phyloP scores from a whole-genome alignment of 2,329 filamentous ascomycete genomes.

The Pseudopithomyces chartarum region DNA sequence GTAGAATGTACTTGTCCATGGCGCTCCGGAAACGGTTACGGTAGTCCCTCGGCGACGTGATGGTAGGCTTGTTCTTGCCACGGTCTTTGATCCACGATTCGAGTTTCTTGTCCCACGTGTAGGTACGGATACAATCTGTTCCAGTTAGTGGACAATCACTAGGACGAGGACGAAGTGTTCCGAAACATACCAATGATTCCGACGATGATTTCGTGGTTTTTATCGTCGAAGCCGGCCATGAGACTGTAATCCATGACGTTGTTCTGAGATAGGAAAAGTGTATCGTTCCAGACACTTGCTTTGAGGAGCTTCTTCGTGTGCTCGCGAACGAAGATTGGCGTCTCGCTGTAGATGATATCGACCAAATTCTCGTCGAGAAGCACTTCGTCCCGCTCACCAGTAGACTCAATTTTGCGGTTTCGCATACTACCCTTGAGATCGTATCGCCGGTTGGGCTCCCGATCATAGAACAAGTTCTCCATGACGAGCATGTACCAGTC shows the following conservation, averaged over 20 bases:
- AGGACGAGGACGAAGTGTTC: background rate
- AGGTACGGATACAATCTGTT: constrained; percentile 89
- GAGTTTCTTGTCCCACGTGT: constrained; percentile 99
- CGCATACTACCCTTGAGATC: constrained; percentile 98
- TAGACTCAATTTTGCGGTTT: constrained; percentile 95
- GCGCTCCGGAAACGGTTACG: constrained; percentile 94
- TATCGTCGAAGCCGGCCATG: constrained; percentile 97
- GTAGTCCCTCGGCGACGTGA: constrained; percentile 97
- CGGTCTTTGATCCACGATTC: constrained; percentile 99
- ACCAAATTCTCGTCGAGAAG: constrained; percentile 98
- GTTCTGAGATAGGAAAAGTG: constrained; percentile 88
- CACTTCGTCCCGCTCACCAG: constrained; percentile 94
- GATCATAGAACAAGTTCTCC: constrained; percentile 98
- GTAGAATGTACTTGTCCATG: constrained; percentile 87
- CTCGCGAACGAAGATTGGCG: constrained; percentile 90
- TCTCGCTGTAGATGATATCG: constrained; percentile 93
- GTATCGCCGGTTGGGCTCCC: constrained; percentile 77
- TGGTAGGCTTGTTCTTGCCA: constrained; percentile 85
- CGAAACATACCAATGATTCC: constrained; percentile 73
- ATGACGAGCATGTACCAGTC: constrained; percentile 94
- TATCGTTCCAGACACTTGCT: constrained; percentile 96
- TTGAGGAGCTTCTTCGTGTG: constrained; percentile 93
- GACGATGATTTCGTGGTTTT: constrained; percentile 86
- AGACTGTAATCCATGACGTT: constrained; percentile 99
- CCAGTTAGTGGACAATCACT: background rate